Base-by-base conservation (phyloP, 495 filamentous ascomycete species). In the Aspergillus sparsus region DNA sequence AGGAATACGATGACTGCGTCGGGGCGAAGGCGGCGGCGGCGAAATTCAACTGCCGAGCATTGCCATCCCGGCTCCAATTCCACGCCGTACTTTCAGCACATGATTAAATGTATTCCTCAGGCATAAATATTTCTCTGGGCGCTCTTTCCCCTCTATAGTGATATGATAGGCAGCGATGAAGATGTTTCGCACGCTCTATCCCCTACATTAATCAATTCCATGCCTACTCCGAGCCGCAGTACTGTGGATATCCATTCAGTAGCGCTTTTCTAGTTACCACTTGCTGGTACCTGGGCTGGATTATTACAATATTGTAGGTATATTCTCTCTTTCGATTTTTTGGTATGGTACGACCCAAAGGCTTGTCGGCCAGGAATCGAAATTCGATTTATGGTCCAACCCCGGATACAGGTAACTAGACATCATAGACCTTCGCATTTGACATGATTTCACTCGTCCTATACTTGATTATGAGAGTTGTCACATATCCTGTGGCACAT, bases 1-100 rank as follows among this genome's bases (percentile, higher is more conserved):
- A 64, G 46, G 44, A 55, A 49, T 51, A 59, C 15, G 61, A 62
- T 66, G 47, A 61, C 63, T 55, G 62, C 49, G 61, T 66, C 61
- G 65, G 68, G 59, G 64, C 55, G 39, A 53, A 33, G 58, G 57
- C 62, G 58, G 50, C 58, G 67, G 75, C 71, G 74, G 74, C 73
- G 74, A 77, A 71, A 60, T 61, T 70, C 65, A 56, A 42, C 56
- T 50, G 57, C 44, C 31, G 36, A 54, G 34, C 46, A 58, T 70
- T 71, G 75, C 72, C 67, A 71, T 61, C 64, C 18, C n/a, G 67
- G 67, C 50, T 42, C 36, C 10, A 46, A 41, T 61, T 52, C 53
- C 34, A n/a, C 27, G 36, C 72, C 71, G 68, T 65, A 74, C 11
- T 37, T 0, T 7, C 13, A 10, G 5, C 60, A 57, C 55, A 50